These are phyloP conservation scores for Cryptococcus amylolentus DNA, from an alignment of 1,284 basidiomycete genomes.

Conservation along the genomic window DNA sequence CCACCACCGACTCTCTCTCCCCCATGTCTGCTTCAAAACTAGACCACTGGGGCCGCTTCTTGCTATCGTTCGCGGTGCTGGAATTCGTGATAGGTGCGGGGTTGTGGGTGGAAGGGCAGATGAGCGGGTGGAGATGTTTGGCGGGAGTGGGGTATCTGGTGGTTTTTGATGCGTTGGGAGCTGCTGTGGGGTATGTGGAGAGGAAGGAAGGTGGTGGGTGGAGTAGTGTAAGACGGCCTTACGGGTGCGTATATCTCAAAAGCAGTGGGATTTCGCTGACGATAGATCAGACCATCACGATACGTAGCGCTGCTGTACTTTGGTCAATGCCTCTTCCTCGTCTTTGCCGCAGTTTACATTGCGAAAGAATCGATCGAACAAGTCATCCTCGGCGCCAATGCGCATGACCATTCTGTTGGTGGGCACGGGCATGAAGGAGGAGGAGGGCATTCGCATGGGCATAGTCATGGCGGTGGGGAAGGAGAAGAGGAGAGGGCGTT, in stretches of 20 bases:
- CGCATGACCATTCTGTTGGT: conserved; percentile 53
- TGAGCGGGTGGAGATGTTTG: conserved; percentile 76
- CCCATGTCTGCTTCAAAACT: conserved; percentile 36
- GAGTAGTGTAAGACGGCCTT: conserved; percentile 55
- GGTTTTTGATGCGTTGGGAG: conserved; percentile 86
- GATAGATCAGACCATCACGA: conserved; percentile 60
- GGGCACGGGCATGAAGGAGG: conserved; percentile 52
- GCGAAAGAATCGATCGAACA: conserved; percentile 91
- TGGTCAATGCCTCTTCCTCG: conserved; percentile 80
- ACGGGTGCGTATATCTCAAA: conserved; percentile 60
- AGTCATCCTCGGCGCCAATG: conserved; percentile 59
- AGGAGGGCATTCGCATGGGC: conserved; percentile 18
- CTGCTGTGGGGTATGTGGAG: conserved; percentile 60
- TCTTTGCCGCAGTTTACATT: conserved; percentile 87
- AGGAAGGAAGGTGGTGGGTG: conserved; percentile 29
- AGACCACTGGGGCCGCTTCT: conserved; percentile 46
- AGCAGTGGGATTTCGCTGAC: conserved; percentile 5
- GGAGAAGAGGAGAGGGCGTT: conserved; percentile 34
- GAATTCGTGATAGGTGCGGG: conserved; percentile 55
- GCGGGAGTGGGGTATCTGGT: conserved; percentile 94
- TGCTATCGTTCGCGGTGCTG: conserved; percentile 48
- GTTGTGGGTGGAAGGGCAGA: conserved; percentile 89
- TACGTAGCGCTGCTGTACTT: conserved; percentile 76
- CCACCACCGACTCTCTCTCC: conserved; percentile 26
- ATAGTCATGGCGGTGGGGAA: conserved; percentile 17